phyloP scores from a whole-genome alignment of 805 yeast genomes.

The Starmerella roubikii region DNA sequence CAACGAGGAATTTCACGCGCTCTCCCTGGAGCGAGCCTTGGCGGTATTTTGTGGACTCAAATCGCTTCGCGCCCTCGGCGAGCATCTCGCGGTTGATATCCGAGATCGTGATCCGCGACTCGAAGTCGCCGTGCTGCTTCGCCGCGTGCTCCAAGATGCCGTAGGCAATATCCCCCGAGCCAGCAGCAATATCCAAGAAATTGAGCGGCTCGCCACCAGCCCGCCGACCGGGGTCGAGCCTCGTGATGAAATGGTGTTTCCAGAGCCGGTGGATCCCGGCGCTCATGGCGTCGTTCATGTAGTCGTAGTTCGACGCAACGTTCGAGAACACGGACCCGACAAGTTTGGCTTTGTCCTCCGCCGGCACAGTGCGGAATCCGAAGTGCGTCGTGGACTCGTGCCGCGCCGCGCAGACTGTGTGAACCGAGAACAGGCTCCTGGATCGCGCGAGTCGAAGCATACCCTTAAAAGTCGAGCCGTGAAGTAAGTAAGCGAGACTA shows the following conservation, averaged over 20 bases:
- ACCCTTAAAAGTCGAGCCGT: too few species aligned
- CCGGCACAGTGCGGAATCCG: conserved; percentile 73
- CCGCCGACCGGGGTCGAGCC: conserved; percentile 85
- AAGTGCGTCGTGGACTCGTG: conserved; percentile 62
- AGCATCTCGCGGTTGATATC: conserved; percentile 96
- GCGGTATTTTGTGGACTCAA: conserved; percentile 29
- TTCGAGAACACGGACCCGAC: conserved; percentile 80
- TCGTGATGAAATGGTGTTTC: conserved; percentile 80
- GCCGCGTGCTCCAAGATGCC: conserved; percentile 88
- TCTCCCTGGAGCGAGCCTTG: conserved; percentile 42
- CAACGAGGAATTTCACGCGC: conserved; percentile 70
- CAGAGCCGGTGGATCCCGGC: conserved; percentile 88
- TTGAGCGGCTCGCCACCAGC: conserved; percentile 74
- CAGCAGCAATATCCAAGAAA: conserved; percentile 95
- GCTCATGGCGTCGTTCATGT: conserved; percentile 98
- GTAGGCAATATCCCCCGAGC: conserved; percentile 96
- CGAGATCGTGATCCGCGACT: conserved; percentile 74
- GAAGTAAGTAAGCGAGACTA: too few species aligned
- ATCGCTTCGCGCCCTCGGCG: conserved; percentile 76
- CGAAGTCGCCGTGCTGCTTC: conserved; percentile 55
- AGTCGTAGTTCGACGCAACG: conserved; percentile 86
- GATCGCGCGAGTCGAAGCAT: not conserved
- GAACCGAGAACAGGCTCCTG: too few species aligned
- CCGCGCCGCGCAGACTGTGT: conserved; percentile 5
- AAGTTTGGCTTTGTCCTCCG: conserved; percentile 57